These are phyloP conservation scores for Yamadazyma kitorensis DNA, from an alignment of 805 yeast genomes.

Conservation along the genomic window DNA sequence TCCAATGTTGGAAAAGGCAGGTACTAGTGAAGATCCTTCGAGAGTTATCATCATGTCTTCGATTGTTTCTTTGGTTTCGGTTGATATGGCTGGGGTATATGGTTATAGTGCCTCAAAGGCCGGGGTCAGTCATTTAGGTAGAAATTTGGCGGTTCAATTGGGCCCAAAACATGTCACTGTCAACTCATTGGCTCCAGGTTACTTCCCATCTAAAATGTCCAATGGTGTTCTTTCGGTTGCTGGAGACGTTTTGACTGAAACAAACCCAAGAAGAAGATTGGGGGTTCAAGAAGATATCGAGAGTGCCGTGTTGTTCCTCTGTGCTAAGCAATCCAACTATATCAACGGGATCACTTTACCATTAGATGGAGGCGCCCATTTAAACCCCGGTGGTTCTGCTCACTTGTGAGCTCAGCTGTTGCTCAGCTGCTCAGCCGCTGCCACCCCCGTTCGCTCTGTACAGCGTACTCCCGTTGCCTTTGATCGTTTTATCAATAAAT, in stretches of 20 bases:
- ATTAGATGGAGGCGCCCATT: constrained; percentile 65
- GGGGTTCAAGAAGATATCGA: constrained; percentile 62
- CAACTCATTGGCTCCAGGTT: constrained; percentile 73
- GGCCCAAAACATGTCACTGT: constrained; percentile 68
- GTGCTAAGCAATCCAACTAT: constrained; percentile 53
- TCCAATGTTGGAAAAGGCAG: constrained; percentile 56
- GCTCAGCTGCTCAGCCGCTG: too few species aligned
- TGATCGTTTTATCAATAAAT: too few species aligned
- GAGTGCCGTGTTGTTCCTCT: constrained; percentile 53
- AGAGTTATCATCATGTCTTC: constrained; percentile 68
- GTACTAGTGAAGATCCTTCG: constrained; percentile 54
- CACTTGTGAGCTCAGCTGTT: constrained; percentile 6
- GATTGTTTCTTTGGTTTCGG: constrained; percentile 49
- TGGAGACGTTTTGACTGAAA: constrained; percentile 44
- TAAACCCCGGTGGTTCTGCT: constrained; percentile 22
- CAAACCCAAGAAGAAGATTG: constrained; percentile 61
- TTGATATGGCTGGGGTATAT: constrained; percentile 51
- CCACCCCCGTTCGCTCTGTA: too few species aligned
- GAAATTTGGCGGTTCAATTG: constrained; percentile 59
- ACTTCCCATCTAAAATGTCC: constrained; percentile 74
- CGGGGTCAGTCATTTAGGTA: constrained; percentile 67
- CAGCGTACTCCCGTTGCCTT: too few species aligned
- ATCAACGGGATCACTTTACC: constrained; percentile 67
- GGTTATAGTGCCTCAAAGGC: constrained; percentile 77
- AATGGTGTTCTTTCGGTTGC: constrained; percentile 55